Evolutionary conservation across 1,139 yeast species (phyloP).

Genomic region (Hyphopichia pseudoburtonii): DNA sequence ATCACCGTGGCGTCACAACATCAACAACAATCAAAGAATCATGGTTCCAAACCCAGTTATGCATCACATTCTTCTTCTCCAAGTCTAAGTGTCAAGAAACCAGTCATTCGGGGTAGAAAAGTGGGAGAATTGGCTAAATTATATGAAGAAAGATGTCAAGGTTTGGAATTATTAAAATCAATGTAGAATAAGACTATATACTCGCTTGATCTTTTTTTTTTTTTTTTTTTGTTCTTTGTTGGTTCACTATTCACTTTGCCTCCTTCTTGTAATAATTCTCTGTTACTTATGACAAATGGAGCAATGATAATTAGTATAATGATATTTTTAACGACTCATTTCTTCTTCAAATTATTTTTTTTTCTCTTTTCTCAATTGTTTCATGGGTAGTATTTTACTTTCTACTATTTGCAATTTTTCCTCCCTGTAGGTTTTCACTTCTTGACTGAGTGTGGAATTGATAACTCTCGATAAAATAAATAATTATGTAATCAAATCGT

Average conservation of each 20-base stretch:
- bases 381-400: neutral
- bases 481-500: no score
- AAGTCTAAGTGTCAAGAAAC: slow-evolving; percentile 27
- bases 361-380: no score
- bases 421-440: no score
- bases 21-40: neutral
- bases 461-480: no score
- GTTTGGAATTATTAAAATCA: slow-evolving; percentile 46
- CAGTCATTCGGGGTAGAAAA: slow-evolving; percentile 53
- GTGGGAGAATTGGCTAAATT: slow-evolving; percentile 56
- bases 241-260: no score
- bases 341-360: neutral
- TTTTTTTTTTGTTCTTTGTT: neutral
- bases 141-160: slow-evolving; percentile 57
- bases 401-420: no score
- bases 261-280: no score
- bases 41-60: neutral
- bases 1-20: neutral
- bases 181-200: slow-evolving; percentile 27
- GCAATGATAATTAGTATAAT: no score
- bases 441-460: no score
- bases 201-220: neutral
- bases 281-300: no score
- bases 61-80: slow-evolving; percentile 2
- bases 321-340: neutral